Base-by-base conservation (phyloP, 441 rosid genomes). In the Gossypium lobatum region DNA sequence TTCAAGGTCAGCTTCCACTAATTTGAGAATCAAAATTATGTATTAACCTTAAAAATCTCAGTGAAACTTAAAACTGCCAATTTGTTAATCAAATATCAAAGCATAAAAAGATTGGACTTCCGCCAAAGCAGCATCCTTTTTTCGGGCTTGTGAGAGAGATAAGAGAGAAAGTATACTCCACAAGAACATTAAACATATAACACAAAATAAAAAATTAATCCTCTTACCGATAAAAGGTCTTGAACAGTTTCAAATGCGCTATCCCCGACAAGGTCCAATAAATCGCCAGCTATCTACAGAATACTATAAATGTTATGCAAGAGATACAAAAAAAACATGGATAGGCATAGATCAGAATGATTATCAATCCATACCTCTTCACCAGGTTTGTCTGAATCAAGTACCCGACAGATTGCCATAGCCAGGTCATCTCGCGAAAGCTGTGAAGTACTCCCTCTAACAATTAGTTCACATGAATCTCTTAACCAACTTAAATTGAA, bases 261-360 rank as follows among this genome's bases (percentile, higher is more conserved):
- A 83, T 95, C 98, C 73, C 98, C 98, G 21, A 89, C 90, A 81
- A 95, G 96, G 85, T 95, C 97, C 89, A 95, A 76, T 58, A 92
- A 82, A 54, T 91, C 98, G 70, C 95, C 89, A 72, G 97, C 98
- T 82, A 92, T 88, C 98, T 95, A 78, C 58, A 80, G 67, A 74
- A 60, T 16, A 76, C 26, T 42, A 70, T 45, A 61, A 64, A 73
- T 73, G 52, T 20, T 48, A 63, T 31, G 45, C 73, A 58, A 50
- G 53, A 76, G 42, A 50, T 25, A 37, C n/a, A 48, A 68, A 50
- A 50, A 60, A 20, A 75, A 45, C 73, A 57, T 53, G 64, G 74
- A 67, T 16, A 31, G 71, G 65, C 70, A 55, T 16, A 55, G 39
- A 68, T 23, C 67, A 65, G 48, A 64, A 54, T 60, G 67, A 73